Evolutionary conservation across 2,329 filamentous ascomycete species (phyloP), one percentile per base, ranked within the genome.

Genomic region (Tolypocladium paradoxum): DNA sequence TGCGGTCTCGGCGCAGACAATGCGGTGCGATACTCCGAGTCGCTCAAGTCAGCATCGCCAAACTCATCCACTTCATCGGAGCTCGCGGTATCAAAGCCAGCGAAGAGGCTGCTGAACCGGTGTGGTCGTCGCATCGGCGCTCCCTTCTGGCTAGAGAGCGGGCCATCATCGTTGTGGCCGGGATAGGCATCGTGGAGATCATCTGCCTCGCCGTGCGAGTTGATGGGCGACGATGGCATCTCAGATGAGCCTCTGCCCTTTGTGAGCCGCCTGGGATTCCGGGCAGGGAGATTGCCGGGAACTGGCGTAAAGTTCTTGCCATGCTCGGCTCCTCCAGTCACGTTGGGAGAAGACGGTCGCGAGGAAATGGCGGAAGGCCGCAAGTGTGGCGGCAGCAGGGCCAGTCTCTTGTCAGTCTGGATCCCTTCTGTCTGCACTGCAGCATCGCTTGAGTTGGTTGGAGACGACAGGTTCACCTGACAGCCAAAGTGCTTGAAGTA

Each of bases 341-440:
- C 66, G 57, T 68, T 72, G 20, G 82, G 82, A 14, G 82, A 84
- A 1, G 73, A 67, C 9, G 83, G 82, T 22, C 78, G 72, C 0
- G 83, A 85, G 0, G 77, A 73, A 56, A 95, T 87, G 20, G 84
- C 77, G 1, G 88, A 92, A 0, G 90, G 90, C 53, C 90, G 83
- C 35, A 96, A 76, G 64, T 93, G 87, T 2, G 82, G 74, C 16
- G 90, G 89, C 29, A 96, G 75, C 59, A 83, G 84, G 56, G 86
- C 81, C 46, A 89, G 73, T 56, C 90, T 82, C 70, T 83, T 82
- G 64, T 95, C 91, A 6, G 95, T 81, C 53, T 88, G 82, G 54
- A 97, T 96, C 55, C 89, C 88, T 60, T 97, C 91, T 0, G 93
- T 99, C 73, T 99, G 93, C 54, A 91, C 72, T 3, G 67, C 65